These are phyloP conservation scores for Eimeria sp. DNA, from an alignment of 169 alveolate genomes.

Conservation along the genomic window DNA sequence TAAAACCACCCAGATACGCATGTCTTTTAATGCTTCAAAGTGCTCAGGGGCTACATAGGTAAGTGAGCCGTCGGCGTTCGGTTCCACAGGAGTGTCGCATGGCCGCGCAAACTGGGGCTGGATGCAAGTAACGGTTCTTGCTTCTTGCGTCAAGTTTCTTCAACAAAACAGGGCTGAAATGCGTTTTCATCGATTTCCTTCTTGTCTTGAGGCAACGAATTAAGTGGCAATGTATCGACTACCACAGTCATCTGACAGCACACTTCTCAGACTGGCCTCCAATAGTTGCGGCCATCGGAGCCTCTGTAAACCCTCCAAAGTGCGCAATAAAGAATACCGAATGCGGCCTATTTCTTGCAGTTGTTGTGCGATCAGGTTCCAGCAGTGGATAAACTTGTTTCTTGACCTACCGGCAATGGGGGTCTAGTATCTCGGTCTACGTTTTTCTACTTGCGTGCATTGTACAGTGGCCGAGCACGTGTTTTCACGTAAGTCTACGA, in stretches of 20 bases:
- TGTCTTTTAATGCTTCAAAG: not conserved
- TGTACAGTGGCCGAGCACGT: not conserved
- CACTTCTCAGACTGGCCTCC: not conserved
- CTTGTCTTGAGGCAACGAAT: not conserved
- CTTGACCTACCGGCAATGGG: not conserved
- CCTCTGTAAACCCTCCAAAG: not conserved
- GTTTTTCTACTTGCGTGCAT: too few relatives aligned
- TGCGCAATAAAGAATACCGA: not conserved
- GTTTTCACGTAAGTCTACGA: not conserved
- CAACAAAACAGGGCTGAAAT: not conserved
- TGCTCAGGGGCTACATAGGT: not conserved
- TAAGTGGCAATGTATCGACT: not conserved
- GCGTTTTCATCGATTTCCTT: not conserved
- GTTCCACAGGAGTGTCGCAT: conserved; percentile 39
- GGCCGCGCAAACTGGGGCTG: conserved; percentile 59
- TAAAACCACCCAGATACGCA: not conserved
- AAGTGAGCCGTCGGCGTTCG: not conserved
- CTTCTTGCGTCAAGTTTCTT: not conserved
- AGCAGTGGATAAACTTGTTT: not conserved
- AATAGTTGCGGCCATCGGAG: not conserved
- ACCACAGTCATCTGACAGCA: not conserved
- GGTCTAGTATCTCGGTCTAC: not conserved
- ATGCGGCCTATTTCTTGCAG: not conserved
- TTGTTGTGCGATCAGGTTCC: not conserved
- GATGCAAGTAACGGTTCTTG: not conserved